Evolutionary conservation across 2,329 filamentous ascomycete species (phyloP).

Genomic region (Colletotrichum agaves): DNA sequence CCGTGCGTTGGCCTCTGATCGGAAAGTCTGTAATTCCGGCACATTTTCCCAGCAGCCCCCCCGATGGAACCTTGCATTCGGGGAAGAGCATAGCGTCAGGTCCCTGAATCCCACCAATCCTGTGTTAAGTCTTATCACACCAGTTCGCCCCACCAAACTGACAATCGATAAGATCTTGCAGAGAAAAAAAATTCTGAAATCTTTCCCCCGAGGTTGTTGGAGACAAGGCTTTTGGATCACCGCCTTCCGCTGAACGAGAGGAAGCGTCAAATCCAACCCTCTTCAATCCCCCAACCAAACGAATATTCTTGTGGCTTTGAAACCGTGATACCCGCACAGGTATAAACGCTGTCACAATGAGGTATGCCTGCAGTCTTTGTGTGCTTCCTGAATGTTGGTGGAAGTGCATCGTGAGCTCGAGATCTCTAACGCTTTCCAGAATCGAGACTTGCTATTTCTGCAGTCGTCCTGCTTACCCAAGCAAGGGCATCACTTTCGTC

Average conservation of each 20-base stretch:
- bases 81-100: no score
- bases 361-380: slow-evolving; percentile 12
- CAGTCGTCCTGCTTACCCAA: slow-evolving; percentile 62
- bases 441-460: slow-evolving; percentile 60
- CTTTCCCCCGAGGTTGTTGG: slow-evolving; percentile 18
- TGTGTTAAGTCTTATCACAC: slow-evolving; percentile 11
- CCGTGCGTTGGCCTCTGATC: slow-evolving; percentile 12
- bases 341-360: slow-evolving; percentile 36
- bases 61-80: no score
- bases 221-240: slow-evolving; percentile 30
- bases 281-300: neutral
- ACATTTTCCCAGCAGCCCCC: no score
- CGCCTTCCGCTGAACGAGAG: slow-evolving; percentile 34
- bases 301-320: slow-evolving; percentile 3
- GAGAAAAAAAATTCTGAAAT: slow-evolving; percentile 36
- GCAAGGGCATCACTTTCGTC: slow-evolving; percentile 60
- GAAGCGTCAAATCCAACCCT: slow-evolving; percentile 23
- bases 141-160: slow-evolving; percentile 21
- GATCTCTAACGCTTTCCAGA: slow-evolving; percentile 41
- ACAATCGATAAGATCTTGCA: slow-evolving; percentile 32
- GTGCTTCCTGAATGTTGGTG: neutral
- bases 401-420: neutral
- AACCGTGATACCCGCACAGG: slow-evolving; percentile 34
- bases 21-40: slow-evolving; percentile 18
- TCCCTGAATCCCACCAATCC: no score